Conservation (phyloP, 495 filamentous ascomycete genomes). For the Clavariopsis aquatica region DNA sequence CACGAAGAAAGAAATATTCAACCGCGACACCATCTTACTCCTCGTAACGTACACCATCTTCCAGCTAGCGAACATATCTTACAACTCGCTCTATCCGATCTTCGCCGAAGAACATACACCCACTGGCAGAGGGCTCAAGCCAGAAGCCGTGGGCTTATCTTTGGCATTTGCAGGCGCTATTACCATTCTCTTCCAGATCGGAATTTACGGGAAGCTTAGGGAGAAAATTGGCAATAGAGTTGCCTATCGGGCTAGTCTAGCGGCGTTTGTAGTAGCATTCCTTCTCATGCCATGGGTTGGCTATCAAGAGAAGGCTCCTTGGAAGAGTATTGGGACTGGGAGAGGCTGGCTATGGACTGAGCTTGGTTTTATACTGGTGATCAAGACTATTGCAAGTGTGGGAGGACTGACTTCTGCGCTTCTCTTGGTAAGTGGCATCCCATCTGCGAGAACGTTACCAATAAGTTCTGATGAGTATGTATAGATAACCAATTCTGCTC, state of each 20-base stretch:
- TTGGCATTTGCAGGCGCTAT: conserved; percentile 80
- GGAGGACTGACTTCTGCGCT: conserved; percentile 87
- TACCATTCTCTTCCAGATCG: conserved; percentile 86
- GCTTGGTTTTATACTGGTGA: conserved; percentile 72
- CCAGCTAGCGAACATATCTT: conserved; percentile 83
- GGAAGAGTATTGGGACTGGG: conserved; percentile 50
- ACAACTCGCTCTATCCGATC: conserved; percentile 89
- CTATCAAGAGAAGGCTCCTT: conserved; percentile 60
- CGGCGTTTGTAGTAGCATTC: conserved; percentile 83
- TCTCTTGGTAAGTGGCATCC: conserved; percentile 74
- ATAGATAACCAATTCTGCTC: conserved; percentile 90
- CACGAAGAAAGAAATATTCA: conserved; percentile 54
- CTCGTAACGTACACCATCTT: conserved; percentile 84
- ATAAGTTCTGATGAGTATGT: conserved; percentile 27
- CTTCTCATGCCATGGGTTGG: conserved; percentile 87
- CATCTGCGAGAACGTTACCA: no score
- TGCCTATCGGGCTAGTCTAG: conserved; percentile 75
- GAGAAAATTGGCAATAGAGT: conserved; percentile 80
- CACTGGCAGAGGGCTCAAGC: conserved; percentile 70
- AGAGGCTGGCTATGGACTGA: conserved; percentile 72
- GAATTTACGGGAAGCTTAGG: conserved; percentile 75
- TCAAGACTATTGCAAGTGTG: conserved; percentile 87
- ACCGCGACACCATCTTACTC: conserved; percentile 76
- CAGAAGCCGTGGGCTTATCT: conserved; percentile 80
- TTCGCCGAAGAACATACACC: conserved; percentile 76